Base-by-base conservation (phyloP, 495 filamentous ascomycete genomes). In the Aspergillus hancockii region DNA sequence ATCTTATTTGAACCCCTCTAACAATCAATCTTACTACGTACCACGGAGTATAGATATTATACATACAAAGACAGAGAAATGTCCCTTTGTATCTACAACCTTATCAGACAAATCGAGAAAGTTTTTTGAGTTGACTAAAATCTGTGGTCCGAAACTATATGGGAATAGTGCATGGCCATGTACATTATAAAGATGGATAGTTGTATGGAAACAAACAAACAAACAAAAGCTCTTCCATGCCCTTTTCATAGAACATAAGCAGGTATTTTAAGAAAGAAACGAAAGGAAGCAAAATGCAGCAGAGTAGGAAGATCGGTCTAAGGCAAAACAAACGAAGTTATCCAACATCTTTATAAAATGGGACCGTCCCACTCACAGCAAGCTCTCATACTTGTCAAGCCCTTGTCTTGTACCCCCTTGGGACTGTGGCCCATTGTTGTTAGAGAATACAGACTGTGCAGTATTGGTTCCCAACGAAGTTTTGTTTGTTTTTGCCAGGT, bases 311-410 rank as follows among this genome's bases (percentile, higher is more conserved):
- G 54, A 49, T 54, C 25, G 50, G 60, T n/a, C n/a, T n/a, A 23
- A 49, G 14, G 52, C 49, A 34, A 18, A 59, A 57, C 34, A 28
- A 54, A 50, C 40, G 21, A 32, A 14, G 9, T 0, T 18, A 25
- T 12, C 45, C 53, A 45, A 45, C 31, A 22, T 18, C 5, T 10
- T n/a, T 21, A 23, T 25, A 41, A 55, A 23, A 46, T 16, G 47
- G 49, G 1, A n/a, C 52, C 9, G 9, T 18, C 13, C n/a, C 8
- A 34, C 8, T 69, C 50, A 95, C 57, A 95, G 67, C 63, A 95
- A 75, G 71, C 91, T 94, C 65, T 91, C 87, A 64, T 90, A 95
- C 65, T 87, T 88, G 70, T 91, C 90, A 67, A 95, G 74, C 8
- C 89, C 90, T 59, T 83, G 76, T 45, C 75, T 72, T 53, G 72